phyloP scores from a whole-genome alignment of 345 rosid genomes.

The Melastoma malabathricum region DNA sequence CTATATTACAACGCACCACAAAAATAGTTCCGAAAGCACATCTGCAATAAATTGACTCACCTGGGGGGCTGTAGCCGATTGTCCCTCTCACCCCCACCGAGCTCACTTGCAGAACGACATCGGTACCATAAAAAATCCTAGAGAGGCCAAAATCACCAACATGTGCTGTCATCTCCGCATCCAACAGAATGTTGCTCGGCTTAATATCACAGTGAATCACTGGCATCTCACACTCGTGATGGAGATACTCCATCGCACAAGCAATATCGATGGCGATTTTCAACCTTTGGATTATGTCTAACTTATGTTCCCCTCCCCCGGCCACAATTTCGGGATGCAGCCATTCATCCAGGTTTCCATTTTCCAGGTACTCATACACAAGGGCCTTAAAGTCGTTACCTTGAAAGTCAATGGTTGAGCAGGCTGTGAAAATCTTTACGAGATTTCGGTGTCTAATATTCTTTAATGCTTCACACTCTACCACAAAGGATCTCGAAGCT shows the following conservation, averaged over 20 bases:
- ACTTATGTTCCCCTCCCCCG: background rate
- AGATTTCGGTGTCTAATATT: slow-evolving; percentile 10
- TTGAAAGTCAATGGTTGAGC: slow-evolving; percentile 7
- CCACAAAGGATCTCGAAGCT: too few species aligned
- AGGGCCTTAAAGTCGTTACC: slow-evolving; percentile 15
- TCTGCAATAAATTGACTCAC: background rate
- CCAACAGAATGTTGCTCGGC: slow-evolving; percentile 11
- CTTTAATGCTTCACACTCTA: too few species aligned
- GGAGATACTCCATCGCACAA: slow-evolving; percentile 11
- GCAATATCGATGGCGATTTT: slow-evolving; percentile 12
- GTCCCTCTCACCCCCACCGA: slow-evolving; percentile 5
- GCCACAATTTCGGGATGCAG: background rate
- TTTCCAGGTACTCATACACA: slow-evolving; percentile 9
- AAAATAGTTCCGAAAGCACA: too few species aligned
- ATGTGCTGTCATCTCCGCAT: slow-evolving; percentile 7
- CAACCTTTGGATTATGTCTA: slow-evolving; percentile 7
- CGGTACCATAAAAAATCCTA: background rate
- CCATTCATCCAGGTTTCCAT: slow-evolving; percentile 15
- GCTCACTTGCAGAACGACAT: background rate
- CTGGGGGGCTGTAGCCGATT: slow-evolving; percentile 10
- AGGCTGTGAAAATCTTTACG: slow-evolving; percentile 7
- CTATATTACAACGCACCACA: too few species aligned
- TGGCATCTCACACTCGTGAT: slow-evolving; percentile 4
- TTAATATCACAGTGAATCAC: slow-evolving; percentile 18
- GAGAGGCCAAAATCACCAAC: slow-evolving; percentile 12